Evolutionary conservation across 1,284 basidiomycete species (phyloP).

Genomic region (Bjerkandera adusta): DNA sequence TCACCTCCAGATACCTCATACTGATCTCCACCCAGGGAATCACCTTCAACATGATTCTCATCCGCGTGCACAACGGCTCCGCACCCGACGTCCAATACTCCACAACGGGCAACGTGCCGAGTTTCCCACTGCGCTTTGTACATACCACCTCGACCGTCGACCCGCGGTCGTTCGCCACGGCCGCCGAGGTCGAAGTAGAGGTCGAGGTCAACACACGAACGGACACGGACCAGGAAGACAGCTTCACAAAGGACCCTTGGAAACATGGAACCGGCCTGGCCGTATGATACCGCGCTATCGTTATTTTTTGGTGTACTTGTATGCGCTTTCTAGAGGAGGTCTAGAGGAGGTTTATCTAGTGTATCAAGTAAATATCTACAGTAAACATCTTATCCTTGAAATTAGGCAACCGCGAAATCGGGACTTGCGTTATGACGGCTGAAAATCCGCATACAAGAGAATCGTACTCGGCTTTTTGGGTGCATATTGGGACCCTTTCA

Average conservation of each 20-base stretch:
- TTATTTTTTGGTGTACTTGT: too few relatives aligned
- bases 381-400: too few relatives aligned
- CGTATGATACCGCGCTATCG: too few relatives aligned
- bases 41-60: constrained; percentile 10
- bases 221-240: neutral
- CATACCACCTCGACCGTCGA: constrained; percentile 2
- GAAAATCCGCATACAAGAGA: too few relatives aligned
- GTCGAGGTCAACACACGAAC: constrained; percentile 9
- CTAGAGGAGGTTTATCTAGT: too few relatives aligned
- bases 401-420: too few relatives aligned
- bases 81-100: constrained; percentile 2
- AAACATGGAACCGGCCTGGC: too few relatives aligned
- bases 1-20: neutral
- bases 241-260: constrained; percentile 4
- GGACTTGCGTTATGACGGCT: too few relatives aligned
- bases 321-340: too few relatives aligned
- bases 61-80: constrained; percentile 10
- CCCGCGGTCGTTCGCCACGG: constrained; percentile 6
- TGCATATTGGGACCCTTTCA: too few relatives aligned
- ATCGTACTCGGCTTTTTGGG: too few relatives aligned
- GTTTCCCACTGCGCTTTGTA: constrained; percentile 11
- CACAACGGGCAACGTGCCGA: neutral
- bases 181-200: constrained; percentile 7
- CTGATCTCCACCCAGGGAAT: constrained; percentile 7
- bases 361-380: too few relatives aligned